Evolutionary conservation across 257 asterid species (phyloP).

Genomic region (Nicotiana paniculata): DNA sequence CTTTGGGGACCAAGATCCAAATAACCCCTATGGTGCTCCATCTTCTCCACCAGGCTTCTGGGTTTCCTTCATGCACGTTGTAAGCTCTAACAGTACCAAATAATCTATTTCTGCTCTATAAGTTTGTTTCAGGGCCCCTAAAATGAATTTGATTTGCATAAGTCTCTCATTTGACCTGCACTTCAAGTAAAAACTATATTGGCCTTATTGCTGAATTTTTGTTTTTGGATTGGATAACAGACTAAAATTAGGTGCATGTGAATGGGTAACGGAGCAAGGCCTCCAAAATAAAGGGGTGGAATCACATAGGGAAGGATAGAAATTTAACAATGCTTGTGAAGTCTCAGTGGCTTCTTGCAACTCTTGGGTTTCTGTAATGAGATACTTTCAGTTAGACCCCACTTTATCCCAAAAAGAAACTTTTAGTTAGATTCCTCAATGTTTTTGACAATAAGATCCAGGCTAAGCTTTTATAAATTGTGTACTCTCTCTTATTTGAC

Average conservation of each 20-base stretch:
- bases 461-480: neutral
- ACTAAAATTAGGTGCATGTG: neutral
- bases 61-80: slow-evolving; percentile 94
- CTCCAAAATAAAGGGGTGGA: neutral
- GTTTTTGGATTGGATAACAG: neutral
- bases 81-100: slow-evolving; percentile 23
- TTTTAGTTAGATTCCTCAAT: neutral
- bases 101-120: neutral
- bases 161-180: neutral
- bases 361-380: neutral
- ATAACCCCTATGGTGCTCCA: slow-evolving; percentile 85
- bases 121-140: neutral
- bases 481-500: neutral
- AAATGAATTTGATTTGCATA: neutral
- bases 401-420: neutral
- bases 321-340: neutral
- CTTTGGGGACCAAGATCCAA: slow-evolving; percentile 89
- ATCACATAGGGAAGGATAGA: neutral
- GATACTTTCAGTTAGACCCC: neutral
- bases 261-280: neutral
- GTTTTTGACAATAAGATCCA: neutral
- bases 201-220: neutral
- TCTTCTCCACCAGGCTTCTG: slow-evolving; percentile 84
- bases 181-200: neutral
- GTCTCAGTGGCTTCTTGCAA: neutral